phyloP scores from a whole-genome alignment of 306 rosid genomes.

The Lablab purpureus region DNA sequence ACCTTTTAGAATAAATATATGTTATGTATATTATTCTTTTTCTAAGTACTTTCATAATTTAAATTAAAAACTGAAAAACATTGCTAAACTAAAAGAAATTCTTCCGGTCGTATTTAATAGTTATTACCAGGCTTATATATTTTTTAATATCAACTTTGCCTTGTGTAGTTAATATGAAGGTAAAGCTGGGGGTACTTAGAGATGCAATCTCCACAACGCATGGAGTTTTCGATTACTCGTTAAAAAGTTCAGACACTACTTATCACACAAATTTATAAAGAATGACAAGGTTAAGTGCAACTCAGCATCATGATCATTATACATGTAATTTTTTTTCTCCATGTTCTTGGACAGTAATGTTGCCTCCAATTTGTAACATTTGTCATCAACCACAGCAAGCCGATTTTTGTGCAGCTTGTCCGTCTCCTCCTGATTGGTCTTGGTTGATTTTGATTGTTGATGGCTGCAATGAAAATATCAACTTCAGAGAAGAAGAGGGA shows the following conservation, averaged over 20 bases:
- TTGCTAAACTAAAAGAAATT: too few relatives aligned
- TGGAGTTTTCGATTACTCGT: constrained; percentile 48
- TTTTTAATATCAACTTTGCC: too few relatives aligned
- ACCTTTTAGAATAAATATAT: too few relatives aligned
- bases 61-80: too few relatives aligned
- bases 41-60: too few relatives aligned
- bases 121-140: too few relatives aligned
- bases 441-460: constrained; percentile 80
- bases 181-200: neutral
- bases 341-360: constrained; percentile 39
- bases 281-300: constrained; percentile 66
- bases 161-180: too few relatives aligned
- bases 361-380: constrained; percentile 41
- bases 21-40: too few relatives aligned
- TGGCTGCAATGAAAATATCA: constrained; percentile 62
- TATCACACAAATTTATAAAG: constrained; percentile 62
- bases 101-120: too few relatives aligned
- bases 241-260: constrained; percentile 57
- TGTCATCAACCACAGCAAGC: constrained; percentile 78
- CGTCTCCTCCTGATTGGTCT: constrained; percentile 66
- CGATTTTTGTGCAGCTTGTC: constrained; percentile 74
- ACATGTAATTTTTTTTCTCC: constrained; percentile 51
- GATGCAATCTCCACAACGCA: constrained; percentile 50
- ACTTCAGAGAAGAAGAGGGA: neutral
- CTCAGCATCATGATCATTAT: constrained; percentile 55